A percentile compares a stretch with the other conserved stretches of the same genome.
These are phyloP conservation scores for Euphorbia celastroides DNA, from an alignment of 441 rosid species.

Conservation along the genomic window DNA sequence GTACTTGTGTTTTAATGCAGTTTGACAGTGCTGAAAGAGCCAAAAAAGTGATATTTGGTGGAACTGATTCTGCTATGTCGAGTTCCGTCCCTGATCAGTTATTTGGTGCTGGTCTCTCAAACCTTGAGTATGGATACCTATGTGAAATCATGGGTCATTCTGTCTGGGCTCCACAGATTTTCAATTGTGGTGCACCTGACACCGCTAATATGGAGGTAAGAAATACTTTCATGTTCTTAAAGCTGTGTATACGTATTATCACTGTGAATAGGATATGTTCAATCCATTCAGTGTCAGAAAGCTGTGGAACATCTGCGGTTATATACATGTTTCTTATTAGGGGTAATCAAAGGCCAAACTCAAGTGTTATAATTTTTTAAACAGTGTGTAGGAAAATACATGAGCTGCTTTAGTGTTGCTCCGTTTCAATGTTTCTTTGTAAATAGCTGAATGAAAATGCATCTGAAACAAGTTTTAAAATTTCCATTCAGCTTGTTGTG, in stretches of 20 bases:
- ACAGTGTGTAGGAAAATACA: conserved; percentile 4
- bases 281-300: neutral
- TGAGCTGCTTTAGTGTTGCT: neutral
- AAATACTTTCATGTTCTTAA: conserved; percentile 9
- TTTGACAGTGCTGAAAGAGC: conserved; percentile 86
- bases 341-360: neutral
- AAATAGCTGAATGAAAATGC: conserved; percentile 2
- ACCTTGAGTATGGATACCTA: conserved; percentile 89
- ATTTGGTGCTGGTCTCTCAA: conserved; percentile 92
- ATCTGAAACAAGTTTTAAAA: conserved; percentile 3
- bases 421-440: conserved; percentile 11
- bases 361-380: neutral
- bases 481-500: conserved; percentile 9
- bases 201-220: conserved; percentile 99
- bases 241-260: neutral
- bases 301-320: neutral
- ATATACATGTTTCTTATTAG: neutral
- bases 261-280: neutral
- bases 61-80: conserved; percentile 26
- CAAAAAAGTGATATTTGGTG: conserved; percentile 49
- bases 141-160: conserved; percentile 99
- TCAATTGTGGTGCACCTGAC: conserved; percentile 97
- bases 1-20: conserved; percentile 40
- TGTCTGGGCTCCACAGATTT: conserved; percentile 93
- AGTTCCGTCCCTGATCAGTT: conserved; percentile 35